Percentiles rank a stretch among this genome's conserved stretches.
Evolutionary conservation across 1,284 basidiomycete species (phyloP).

Genomic region (Moesziomyces globuligerus): DNA sequence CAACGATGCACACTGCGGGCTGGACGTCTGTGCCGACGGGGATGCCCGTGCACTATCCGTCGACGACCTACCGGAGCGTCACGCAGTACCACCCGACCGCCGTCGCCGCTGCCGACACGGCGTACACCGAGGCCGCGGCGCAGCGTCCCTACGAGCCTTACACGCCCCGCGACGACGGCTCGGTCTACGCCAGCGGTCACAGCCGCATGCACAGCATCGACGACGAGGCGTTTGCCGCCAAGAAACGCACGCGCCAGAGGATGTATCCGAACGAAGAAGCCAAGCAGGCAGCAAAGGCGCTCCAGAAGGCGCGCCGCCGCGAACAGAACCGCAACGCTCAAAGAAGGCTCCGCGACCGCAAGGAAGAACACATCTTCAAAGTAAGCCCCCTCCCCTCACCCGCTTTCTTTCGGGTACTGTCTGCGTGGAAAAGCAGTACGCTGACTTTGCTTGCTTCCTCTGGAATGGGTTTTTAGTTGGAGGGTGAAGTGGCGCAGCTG

Average conservation of each 20-base stretch:
- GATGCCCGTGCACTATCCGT: neutral
- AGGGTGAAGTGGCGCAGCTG: slow-evolving; percentile 20
- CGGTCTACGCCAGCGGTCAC: too few relatives aligned
- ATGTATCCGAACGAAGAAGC: slow-evolving; percentile 30
- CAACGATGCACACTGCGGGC: neutral
- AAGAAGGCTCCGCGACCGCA: slow-evolving; percentile 26
- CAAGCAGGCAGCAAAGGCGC: slow-evolving; percentile 21
- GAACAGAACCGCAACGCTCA: slow-evolving; percentile 45
- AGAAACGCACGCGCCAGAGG: slow-evolving; percentile 9
- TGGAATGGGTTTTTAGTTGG: slow-evolving; percentile 9
- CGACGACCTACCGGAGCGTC: neutral
- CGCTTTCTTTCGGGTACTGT: too few relatives aligned
- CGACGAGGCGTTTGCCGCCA: neutral
- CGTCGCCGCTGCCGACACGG: neutral
- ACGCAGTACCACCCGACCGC: neutral
- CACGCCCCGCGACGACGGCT: neutral
- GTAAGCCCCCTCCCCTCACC: slow-evolving; percentile 2
- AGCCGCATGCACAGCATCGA: too few relatives aligned
- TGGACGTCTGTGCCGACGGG: neutral
- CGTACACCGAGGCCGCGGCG: neutral
- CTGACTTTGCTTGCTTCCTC: neutral
- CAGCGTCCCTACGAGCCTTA: neutral
- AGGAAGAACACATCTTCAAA: slow-evolving; percentile 43
- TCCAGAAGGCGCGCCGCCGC: slow-evolving; percentile 26
- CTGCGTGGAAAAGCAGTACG: too few relatives aligned